Evolutionary conservation across 2,329 filamentous ascomycete genomes (phyloP).

Genomic region (Phaeosphaeriaceae sp.): DNA sequence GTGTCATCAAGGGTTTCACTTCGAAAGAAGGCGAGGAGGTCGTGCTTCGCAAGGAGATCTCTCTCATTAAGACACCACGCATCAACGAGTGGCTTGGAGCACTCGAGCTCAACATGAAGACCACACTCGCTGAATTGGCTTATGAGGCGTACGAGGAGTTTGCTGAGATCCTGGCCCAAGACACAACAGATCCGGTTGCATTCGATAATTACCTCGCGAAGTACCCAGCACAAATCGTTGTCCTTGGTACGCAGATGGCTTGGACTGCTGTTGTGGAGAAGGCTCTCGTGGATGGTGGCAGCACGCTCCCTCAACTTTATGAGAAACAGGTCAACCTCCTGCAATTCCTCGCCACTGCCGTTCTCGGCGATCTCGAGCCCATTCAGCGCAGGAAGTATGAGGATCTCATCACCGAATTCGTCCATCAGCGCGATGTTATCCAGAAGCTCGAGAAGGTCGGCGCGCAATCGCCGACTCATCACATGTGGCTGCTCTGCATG

Average conservation of each 20-base stretch:
- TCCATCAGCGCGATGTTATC: constrained; percentile 94
- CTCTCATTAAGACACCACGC: constrained; percentile 87
- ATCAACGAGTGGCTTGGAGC: constrained; percentile 99
- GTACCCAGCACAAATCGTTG: constrained; percentile 93
- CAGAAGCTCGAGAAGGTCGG: constrained; percentile 80
- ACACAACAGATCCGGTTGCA: constrained; percentile 71
- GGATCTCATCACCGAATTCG: constrained; percentile 97
- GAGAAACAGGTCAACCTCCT: constrained; percentile 86
- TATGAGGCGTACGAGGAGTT: constrained; percentile 87
- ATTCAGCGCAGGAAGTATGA: constrained; percentile 96
- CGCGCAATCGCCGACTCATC: constrained; percentile 78
- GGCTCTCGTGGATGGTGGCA: constrained; percentile 74
- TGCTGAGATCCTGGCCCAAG: constrained; percentile 75
- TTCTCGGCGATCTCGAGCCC: constrained; percentile 85
- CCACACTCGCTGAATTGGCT: constrained; percentile 87
- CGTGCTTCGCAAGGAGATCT: constrained; percentile 86
- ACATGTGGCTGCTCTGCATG: constrained; percentile 96
- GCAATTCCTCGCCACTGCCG: constrained; percentile 83
- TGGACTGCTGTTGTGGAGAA: constrained; percentile 91
- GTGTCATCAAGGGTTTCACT: constrained; percentile 87
- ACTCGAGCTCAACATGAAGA: constrained; percentile 91
- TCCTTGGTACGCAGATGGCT: constrained; percentile 89
- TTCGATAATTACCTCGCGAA: constrained; percentile 81
- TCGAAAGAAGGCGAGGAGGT: constrained; percentile 96
- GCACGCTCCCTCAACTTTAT: constrained; percentile 72